Evolutionary conservation across 208 protist genomes (phyloP).

Genomic region (Crithidia thermophila): DNA sequence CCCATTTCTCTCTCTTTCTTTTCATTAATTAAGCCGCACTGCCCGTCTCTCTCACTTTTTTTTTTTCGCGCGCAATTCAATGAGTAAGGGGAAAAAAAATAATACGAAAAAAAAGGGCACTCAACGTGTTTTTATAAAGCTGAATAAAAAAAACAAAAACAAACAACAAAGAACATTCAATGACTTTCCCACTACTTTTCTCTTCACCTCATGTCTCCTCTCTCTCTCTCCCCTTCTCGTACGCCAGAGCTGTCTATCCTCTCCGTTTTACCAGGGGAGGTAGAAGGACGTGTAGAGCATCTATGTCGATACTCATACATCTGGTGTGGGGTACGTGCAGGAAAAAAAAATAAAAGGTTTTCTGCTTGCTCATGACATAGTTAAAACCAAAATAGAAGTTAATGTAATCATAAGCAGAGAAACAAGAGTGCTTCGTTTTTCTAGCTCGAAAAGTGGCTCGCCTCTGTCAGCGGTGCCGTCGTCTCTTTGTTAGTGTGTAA

Average conservation of each 20-base stretch:
- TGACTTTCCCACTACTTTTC: not conserved
- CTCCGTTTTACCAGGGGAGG: not conserved
- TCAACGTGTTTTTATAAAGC: too few species aligned
- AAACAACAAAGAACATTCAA: not conserved
- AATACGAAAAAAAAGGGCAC: too few species aligned
- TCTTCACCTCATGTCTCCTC: not conserved
- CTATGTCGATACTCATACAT: not conserved
- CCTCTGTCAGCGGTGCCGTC: conserved; percentile 8
- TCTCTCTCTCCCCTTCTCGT: not conserved
- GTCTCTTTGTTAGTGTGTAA: not conserved
- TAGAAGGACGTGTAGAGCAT: conserved; percentile 9
- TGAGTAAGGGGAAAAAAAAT: not conserved
- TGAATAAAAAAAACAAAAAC: conserved; percentile 6
- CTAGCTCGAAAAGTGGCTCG: not conserved
- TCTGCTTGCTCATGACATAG: too few species aligned
- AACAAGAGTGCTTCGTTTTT: too few species aligned
- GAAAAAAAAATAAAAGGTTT: too few species aligned
- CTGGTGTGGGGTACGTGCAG: too few species aligned
- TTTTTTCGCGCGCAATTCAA: not conserved
- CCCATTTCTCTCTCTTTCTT: too few species aligned
- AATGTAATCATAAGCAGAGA: too few species aligned
- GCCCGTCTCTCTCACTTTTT: too few species aligned
- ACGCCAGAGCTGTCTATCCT: not conserved
- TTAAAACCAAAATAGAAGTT: too few species aligned
- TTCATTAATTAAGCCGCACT: too few species aligned